Conservation (phyloP, 805 yeast genomes). For the Wickerhamomyces rabaulensis region DNA sequence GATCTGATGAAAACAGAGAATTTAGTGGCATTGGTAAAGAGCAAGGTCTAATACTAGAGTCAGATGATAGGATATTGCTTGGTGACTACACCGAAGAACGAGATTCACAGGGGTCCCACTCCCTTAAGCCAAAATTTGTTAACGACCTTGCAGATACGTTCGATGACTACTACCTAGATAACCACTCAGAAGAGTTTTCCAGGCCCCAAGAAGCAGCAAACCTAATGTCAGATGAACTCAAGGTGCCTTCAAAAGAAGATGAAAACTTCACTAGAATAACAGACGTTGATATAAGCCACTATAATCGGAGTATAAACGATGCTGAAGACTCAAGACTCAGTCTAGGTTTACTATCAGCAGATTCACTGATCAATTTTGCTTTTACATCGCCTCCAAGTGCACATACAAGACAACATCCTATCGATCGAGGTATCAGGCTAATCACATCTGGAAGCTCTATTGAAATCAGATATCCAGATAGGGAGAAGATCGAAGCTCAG, state of each 20-base stretch:
- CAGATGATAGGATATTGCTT: not conserved
- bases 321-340: not conserved
- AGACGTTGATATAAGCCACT: not conserved
- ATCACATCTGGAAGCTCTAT: constrained; percentile 16
- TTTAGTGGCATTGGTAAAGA: too few species aligned
- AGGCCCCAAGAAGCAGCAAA: not conserved
- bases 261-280: too few species aligned
- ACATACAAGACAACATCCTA: not conserved
- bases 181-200: too few species aligned
- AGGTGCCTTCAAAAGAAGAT: not conserved
- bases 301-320: not conserved
- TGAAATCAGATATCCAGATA: constrained; percentile 1
- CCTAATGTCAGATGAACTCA: not conserved
- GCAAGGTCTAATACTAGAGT: not conserved
- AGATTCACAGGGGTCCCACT: too few species aligned
- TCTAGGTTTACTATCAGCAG: not conserved
- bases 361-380: not conserved
- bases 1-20: not conserved
- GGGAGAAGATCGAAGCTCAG: not conserved
- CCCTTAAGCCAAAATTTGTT: not conserved
- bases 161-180: not conserved
- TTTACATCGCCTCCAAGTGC: not conserved
- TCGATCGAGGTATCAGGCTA: constrained; percentile 7
- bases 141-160: not conserved
- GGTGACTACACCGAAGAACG: not conserved